Base-by-base conservation (phyloP, 75 land plant genomes). In the Larix kaempferi region DNA sequence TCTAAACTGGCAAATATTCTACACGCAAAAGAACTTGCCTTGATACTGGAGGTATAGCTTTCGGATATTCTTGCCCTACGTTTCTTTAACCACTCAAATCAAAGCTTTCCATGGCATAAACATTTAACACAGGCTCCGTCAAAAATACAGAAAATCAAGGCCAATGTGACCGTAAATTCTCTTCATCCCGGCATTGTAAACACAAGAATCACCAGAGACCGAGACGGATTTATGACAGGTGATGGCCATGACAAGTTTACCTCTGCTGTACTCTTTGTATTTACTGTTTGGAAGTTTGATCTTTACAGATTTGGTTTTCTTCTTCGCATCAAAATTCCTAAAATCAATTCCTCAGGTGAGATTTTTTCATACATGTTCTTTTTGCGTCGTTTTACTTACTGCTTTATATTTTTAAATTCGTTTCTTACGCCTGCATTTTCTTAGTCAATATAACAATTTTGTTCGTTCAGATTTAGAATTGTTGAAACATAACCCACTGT, bases 1-100 rank as follows among this genome's bases (percentile, higher is more conserved):
- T 91, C 98, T 26, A 93, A 95, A 79, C 92, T 95, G 26, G 98
- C 96, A 49, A 91, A 87, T 71, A 90, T 95, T 62, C 80, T 95
- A 57, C 94, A 93, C 76, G 83, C 92, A 76, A 86, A 86, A 74
- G 92, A 94, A 67, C 86, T 95, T 55, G 81, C 92, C 12, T 72
- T 25, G 56, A 78, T 86, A 67, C 79, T 59, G n/a, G 5, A 59
- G 61, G 61, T 59, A 59, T 41, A 6, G 6, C 44, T 6, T 41
- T 41, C 6, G 44, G 6, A 41, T n/a, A n/a, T n/a, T 5, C 44
- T 33, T 19, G 8, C 23, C 65, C 73, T 76, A 78, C 14, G 19
- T 39, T 59, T 29, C 76, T 6, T 62, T 33, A 1, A 21, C 27
- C 62, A 72, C 86, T 64, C 76, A 5, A 71, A 41, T 78, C 55